These are phyloP conservation scores for Bipolaris zeicola DNA, from an alignment of 2,329 filamentous ascomycete genomes.

Conservation along the genomic window DNA sequence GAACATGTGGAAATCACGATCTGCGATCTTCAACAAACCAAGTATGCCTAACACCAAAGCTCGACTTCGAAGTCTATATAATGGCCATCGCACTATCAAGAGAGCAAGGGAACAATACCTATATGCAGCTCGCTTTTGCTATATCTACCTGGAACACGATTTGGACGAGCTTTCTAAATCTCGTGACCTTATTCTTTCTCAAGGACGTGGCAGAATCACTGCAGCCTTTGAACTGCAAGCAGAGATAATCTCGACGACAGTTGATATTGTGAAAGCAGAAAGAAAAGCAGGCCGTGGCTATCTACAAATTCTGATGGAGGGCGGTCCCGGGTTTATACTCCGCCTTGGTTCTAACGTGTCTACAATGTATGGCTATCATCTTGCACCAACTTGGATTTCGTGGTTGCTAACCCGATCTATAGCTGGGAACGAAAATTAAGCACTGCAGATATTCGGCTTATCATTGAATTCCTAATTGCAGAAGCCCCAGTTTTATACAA, in stretches of 20 bases:
- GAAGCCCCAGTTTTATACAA: not conserved
- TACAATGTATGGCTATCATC: not conserved
- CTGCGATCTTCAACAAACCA: not conserved
- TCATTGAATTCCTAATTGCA: not conserved
- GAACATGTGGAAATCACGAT: not conserved
- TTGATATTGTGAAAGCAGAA: not conserved
- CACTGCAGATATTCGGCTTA: not conserved
- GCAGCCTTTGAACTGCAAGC: not conserved
- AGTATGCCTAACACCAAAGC: not conserved
- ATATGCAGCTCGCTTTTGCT: not conserved
- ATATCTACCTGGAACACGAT: not conserved
- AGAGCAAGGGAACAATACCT: not conserved
- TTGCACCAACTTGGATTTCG: not conserved
- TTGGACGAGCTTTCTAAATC: not conserved
- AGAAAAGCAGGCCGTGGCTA: not conserved
- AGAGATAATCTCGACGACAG: not conserved
- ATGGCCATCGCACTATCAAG: not conserved
- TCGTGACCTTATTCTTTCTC: not conserved
- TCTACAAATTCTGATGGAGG: not conserved
- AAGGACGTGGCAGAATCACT: not conserved
- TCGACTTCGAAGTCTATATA: not conserved
- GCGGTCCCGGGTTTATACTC: not conserved
- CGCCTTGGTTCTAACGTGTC: not conserved
- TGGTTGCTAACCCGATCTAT: not conserved
- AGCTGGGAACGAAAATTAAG: not conserved